phyloP scores from a whole-genome alignment of 1,284 basidiomycete species.

The Psilocybe mexicana region DNA sequence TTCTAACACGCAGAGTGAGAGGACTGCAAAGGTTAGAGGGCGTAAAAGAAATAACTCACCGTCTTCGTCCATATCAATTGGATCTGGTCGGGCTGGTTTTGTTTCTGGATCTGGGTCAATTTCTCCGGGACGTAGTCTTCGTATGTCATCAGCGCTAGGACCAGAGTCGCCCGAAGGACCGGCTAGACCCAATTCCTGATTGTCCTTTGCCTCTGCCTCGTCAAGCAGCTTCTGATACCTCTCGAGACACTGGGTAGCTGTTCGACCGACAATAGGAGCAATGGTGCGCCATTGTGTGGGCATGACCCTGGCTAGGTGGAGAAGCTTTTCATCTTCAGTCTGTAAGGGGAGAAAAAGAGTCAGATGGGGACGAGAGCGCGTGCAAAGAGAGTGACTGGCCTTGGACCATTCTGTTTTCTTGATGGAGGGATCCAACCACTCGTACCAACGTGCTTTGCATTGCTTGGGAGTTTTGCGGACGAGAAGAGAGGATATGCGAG shows the following conservation, averaged over 20 bases:
- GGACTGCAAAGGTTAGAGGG: not conserved
- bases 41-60: slow-evolving; percentile 42
- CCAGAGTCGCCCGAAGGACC: slow-evolving; percentile 82
- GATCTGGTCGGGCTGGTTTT: slow-evolving; percentile 96
- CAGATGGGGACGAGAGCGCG: slow-evolving; percentile 5
- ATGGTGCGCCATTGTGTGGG: slow-evolving; percentile 99
- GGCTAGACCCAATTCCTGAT: slow-evolving; percentile 87
- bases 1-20: slow-evolving; percentile 51
- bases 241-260: slow-evolving; percentile 97
- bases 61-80: slow-evolving; percentile 99
- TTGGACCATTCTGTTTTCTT: slow-evolving; percentile 99
- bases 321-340: slow-evolving; percentile 98
- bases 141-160: slow-evolving; percentile 89
- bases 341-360: slow-evolving; percentile 26
- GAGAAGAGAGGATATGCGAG: slow-evolving; percentile 95
- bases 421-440: slow-evolving; percentile 99
- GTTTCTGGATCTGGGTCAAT: slow-evolving; percentile 99
- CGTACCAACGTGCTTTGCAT: slow-evolving; percentile 99
- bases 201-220: slow-evolving; percentile 94
- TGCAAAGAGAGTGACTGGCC: slow-evolving; percentile 44
- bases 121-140: slow-evolving; percentile 91
- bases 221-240: slow-evolving; percentile 98
- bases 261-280: slow-evolving; percentile 98
- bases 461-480: slow-evolving; percentile 99
- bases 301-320: slow-evolving; percentile 98